Conservation (phyloP, 805 yeast genomes). For the Ogataea chonburiensis region DNA sequence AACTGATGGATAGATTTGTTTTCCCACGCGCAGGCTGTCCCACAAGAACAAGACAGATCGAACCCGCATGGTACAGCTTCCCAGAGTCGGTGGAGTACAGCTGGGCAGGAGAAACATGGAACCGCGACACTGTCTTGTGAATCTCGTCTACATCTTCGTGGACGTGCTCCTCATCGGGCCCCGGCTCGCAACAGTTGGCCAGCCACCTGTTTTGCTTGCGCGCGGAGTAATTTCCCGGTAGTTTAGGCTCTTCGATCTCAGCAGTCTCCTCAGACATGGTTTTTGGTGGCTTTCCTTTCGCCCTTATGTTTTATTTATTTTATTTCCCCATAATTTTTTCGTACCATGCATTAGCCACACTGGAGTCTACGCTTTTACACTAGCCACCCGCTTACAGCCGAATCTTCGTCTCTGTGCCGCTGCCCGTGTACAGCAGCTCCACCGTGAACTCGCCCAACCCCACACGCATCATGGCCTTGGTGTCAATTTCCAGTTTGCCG, state of each 20-base stretch:
- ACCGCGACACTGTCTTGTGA: constrained; percentile 59
- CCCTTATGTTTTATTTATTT: constrained; percentile 3
- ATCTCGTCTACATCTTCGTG: constrained; percentile 53
- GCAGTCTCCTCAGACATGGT: constrained; percentile 20
- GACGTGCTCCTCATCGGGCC: constrained; percentile 5
- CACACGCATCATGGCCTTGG: constrained; percentile 43
- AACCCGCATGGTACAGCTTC: constrained; percentile 91
- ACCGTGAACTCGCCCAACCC: constrained; percentile 40
- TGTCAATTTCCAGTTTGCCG: constrained; percentile 48
- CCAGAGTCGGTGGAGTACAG: constrained; percentile 91
- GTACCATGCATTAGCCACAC: constrained; percentile 6
- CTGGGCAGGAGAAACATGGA: constrained; percentile 86
- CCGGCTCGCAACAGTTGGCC: constrained; percentile 20
- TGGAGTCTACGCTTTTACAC: neutral
- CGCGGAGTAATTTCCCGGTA: constrained; percentile 55
- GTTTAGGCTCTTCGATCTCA: constrained; percentile 41
- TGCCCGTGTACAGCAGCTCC: constrained; percentile 46
- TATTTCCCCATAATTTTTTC: constrained; percentile 8
- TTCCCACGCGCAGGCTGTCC: constrained; percentile 97
- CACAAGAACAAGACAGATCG: constrained; percentile 80
- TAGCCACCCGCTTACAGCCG: constrained; percentile 19
- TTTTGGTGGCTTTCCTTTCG: constrained; percentile 8
- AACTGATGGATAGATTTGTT: constrained; percentile 86
- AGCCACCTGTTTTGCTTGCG: constrained; percentile 54
- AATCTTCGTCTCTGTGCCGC: constrained; percentile 42